Evolutionary conservation across 2,329 filamentous ascomycete species (phyloP).

Genomic region (Aureobasidium sp.): DNA sequence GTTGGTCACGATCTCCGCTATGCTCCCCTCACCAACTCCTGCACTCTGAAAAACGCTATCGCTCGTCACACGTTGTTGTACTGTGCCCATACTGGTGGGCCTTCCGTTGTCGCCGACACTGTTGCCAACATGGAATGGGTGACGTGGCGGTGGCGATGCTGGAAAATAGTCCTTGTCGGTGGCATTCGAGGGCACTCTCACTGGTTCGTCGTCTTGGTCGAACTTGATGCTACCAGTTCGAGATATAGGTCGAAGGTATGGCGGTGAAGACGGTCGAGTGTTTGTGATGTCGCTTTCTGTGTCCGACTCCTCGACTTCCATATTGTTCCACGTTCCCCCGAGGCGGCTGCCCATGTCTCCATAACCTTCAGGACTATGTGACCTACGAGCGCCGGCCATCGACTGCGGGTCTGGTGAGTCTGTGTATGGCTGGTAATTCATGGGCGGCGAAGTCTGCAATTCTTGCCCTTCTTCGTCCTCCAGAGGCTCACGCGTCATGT

Average conservation of each 20-base stretch:
- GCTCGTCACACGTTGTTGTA: conserved; percentile 16
- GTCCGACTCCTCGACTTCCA: conserved; percentile 8
- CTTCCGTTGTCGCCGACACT: background rate
- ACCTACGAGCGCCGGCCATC: background rate
- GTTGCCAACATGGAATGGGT: conserved; percentile 1
- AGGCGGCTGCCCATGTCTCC: conserved; percentile 15
- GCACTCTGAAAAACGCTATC: conserved; percentile 16
- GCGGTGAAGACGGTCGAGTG: conserved; percentile 2
- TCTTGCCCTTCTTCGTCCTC: conserved; percentile 42
- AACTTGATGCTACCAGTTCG: conserved; percentile 17
- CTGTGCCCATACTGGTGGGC: conserved; percentile 17
- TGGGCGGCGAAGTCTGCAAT: conserved; percentile 27
- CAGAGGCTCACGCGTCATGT: conserved; percentile 56
- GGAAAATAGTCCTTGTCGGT: conserved; percentile 7
- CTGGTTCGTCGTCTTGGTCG: background rate
- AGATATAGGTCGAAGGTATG: conserved; percentile 16
- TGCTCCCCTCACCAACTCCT: conserved; percentile 15
- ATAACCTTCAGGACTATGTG: conserved; percentile 6
- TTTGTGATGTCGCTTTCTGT: background rate
- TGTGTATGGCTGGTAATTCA: conserved; percentile 27
- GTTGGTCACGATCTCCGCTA: conserved; percentile 13
- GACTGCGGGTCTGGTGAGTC: conserved; percentile 22
- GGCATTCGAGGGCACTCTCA: background rate
- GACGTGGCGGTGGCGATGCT: background rate
- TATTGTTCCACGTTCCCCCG: conserved; percentile 16